A percentile compares a stretch with the other conserved stretches of the same genome.
Evolutionary conservation across 305 asterid species (phyloP).

Genomic region (Monarda citriodora): DNA sequence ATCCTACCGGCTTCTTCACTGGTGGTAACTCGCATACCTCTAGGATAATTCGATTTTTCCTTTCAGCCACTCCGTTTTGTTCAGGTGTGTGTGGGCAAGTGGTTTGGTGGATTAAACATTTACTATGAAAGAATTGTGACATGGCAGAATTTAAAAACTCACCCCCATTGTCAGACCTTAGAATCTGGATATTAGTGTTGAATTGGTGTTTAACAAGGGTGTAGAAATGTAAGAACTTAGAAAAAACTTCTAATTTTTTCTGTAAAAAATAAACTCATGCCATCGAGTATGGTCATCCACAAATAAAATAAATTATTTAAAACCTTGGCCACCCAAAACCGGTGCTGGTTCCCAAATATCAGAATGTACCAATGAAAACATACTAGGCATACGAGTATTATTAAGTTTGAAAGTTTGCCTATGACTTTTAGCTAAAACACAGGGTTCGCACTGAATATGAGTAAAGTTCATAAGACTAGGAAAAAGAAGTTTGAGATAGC

Average conservation of each 20-base stretch:
- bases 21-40: no score
- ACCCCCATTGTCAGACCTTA: background rate
- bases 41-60: background rate
- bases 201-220: background rate
- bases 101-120: background rate
- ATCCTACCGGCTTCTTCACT: no score
- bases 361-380: conserved; percentile 6
- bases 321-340: background rate
- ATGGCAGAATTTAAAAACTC: background rate
- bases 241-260: background rate
- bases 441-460: conserved; percentile 9
- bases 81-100: background rate
- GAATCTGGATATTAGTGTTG: background rate
- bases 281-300: conserved; percentile 13
- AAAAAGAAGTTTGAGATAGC: background rate
- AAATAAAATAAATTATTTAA: conserved; percentile 3
- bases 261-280: conserved; percentile 9
- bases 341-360: conserved; percentile 14
- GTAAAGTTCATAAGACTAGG: background rate
- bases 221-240: background rate
- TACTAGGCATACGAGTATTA: background rate
- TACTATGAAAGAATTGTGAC: background rate
- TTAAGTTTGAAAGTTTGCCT: background rate
- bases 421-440: conserved; percentile 3
- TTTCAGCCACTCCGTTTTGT: background rate